phyloP scores from a whole-genome alignment of 352 stramenopile species.

The Phytophthora ramorum region DNA sequence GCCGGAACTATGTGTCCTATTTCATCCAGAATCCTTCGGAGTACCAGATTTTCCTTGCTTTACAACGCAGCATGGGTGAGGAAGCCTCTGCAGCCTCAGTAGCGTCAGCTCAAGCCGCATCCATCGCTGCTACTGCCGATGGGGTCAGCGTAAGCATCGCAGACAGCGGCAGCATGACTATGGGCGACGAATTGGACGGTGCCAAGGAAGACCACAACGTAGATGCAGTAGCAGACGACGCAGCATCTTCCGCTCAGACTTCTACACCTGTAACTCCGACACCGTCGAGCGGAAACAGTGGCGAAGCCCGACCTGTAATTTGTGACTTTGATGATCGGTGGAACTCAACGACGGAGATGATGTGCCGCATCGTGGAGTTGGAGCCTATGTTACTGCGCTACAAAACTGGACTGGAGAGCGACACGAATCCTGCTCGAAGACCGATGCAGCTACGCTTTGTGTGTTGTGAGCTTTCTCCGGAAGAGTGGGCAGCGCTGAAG shows the following conservation, averaged over 20 bases:
- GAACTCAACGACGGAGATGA: slow-evolving; percentile 85
- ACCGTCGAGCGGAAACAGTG: slow-evolving; percentile 7
- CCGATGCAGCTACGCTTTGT: slow-evolving; percentile 84
- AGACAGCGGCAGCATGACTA: slow-evolving; percentile 22
- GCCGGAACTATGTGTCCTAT: slow-evolving; percentile 83
- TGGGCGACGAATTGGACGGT: slow-evolving; percentile 26
- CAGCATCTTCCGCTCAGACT: slow-evolving; percentile 7
- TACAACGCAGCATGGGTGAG: slow-evolving; percentile 72
- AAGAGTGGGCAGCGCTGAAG: slow-evolving; percentile 77
- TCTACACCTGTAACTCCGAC: not conserved
- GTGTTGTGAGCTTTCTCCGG: slow-evolving; percentile 71
- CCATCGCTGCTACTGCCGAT: slow-evolving; percentile 36
- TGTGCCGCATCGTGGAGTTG: slow-evolving; percentile 81
- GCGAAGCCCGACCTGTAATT: slow-evolving; percentile 64
- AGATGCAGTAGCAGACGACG: slow-evolving; percentile 20
- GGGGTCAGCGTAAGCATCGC: slow-evolving; percentile 34
- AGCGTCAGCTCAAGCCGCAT: slow-evolving; percentile 24
- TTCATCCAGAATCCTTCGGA: slow-evolving; percentile 87
- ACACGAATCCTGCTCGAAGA: slow-evolving; percentile 70
- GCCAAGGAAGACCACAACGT: slow-evolving; percentile 20
- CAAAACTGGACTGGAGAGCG: slow-evolving; percentile 78
- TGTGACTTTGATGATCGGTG: slow-evolving; percentile 80
- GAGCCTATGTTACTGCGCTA: slow-evolving; percentile 76
- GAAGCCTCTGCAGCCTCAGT: slow-evolving; percentile 36
- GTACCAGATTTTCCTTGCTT: slow-evolving; percentile 82